Conservation (phyloP, 805 yeast species). For the Schizosaccharomyces osmophilus region DNA sequence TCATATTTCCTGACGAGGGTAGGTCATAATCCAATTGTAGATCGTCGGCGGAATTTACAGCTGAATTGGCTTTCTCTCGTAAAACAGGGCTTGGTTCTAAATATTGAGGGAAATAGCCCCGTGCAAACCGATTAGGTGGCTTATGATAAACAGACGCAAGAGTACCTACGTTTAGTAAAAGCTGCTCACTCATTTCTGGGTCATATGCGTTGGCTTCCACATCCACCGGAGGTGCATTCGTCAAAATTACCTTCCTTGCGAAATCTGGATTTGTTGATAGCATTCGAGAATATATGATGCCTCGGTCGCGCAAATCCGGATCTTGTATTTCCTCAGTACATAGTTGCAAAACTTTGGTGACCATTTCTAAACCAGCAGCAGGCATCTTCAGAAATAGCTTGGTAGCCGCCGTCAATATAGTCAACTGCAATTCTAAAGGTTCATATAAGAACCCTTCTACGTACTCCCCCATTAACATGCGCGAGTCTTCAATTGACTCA, state of each 20-base stretch:
- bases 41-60: no score
- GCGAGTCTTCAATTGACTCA: slow-evolving; percentile 21
- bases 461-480: slow-evolving; percentile 19
- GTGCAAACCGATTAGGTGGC: slow-evolving; percentile 23
- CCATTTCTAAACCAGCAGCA: slow-evolving; percentile 33
- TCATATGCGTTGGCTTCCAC: slow-evolving; percentile 51
- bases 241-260: slow-evolving; percentile 34
- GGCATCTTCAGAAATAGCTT: slow-evolving; percentile 45
- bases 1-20: no score
- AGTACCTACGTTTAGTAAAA: slow-evolving; percentile 55
- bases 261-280: slow-evolving; percentile 60
- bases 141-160: slow-evolving; percentile 75
- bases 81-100: not conserved
- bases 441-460: slow-evolving; percentile 35
- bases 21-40: no score
- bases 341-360: slow-evolving; percentile 49
- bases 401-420: slow-evolving; percentile 50
- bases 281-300: slow-evolving; percentile 68
- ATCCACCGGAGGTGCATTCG: slow-evolving; percentile 44
- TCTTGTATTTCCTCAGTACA: slow-evolving; percentile 58
- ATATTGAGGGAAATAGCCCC: not conserved
- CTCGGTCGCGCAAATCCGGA: slow-evolving; percentile 74
- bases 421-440: slow-evolving; percentile 49
- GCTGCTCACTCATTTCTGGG: slow-evolving; percentile 37
- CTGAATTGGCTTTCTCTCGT: not conserved